phyloP scores from a whole-genome alignment of 2,329 filamentous ascomycete genomes.

The Arthrobotrys iridis region DNA sequence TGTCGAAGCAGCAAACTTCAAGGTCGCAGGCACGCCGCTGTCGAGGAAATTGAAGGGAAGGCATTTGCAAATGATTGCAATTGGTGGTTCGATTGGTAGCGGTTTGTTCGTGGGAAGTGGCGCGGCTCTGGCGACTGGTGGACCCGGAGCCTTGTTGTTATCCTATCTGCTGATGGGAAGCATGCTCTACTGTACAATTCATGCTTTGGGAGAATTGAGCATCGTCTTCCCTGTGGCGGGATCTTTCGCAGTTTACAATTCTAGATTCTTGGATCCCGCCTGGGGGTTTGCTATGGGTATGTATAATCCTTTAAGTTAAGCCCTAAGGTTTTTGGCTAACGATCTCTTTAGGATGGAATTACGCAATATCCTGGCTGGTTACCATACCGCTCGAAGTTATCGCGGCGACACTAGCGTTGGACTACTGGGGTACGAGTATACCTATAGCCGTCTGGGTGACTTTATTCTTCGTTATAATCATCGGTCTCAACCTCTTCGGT shows the following conservation, averaged over 20 bases:
- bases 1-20: constrained; percentile 56
- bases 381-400: constrained; percentile 87
- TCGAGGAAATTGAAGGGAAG: constrained; percentile 80
- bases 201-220: constrained; percentile 89
- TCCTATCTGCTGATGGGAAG: constrained; percentile 81
- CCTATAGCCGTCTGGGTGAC: constrained; percentile 81
- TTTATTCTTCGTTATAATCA: constrained; percentile 79
- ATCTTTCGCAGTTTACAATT: constrained; percentile 91
- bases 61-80: constrained; percentile 97
- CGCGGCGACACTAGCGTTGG: constrained; percentile 82
- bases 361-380: constrained; percentile 87
- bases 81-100: constrained; percentile 88
- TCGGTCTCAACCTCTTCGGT: constrained; percentile 85
- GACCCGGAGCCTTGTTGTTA: constrained; percentile 79
- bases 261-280: constrained; percentile 88
- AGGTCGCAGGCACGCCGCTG: constrained; percentile 70
- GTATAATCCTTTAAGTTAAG: constrained; percentile 73
- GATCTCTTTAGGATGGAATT: constrained; percentile 63
- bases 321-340: constrained; percentile 59
- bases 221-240: constrained; percentile 90
- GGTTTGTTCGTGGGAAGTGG: constrained; percentile 89
- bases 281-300: constrained; percentile 92
- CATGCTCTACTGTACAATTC: constrained; percentile 92
- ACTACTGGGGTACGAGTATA: constrained; percentile 76
- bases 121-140: constrained; percentile 74